phyloP scores from a whole-genome alignment of 2,329 filamentous ascomycete species.

The Incumbomyces delicatus region DNA sequence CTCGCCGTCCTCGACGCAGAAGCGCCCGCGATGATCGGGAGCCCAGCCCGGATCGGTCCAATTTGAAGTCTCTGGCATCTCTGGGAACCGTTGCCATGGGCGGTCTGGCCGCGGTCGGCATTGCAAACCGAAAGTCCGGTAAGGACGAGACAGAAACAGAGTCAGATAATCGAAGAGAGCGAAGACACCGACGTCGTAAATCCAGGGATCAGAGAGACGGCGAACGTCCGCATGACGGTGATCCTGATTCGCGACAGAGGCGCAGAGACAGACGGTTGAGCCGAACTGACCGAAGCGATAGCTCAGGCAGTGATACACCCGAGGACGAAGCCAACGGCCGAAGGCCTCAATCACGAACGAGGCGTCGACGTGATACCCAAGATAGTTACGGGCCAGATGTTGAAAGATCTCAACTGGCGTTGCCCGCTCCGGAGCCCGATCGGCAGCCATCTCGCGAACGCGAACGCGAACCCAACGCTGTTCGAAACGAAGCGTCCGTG shows the following conservation, averaged over 20 bases:
- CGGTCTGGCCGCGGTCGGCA: conserved; percentile 14
- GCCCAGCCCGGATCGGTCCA: conserved; percentile 17
- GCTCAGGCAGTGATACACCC: conserved; percentile 18
- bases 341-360: conserved; percentile 11
- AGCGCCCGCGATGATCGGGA: conserved; percentile 14
- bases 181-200: conserved; percentile 13
- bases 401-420: neutral
- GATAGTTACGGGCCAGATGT: conserved; percentile 12
- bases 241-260: conserved; percentile 9
- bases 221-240: conserved; percentile 15
- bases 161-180: conserved; percentile 17
- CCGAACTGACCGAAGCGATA: conserved; percentile 10
- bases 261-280: conserved; percentile 3
- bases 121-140: conserved; percentile 11
- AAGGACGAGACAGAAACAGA: conserved; percentile 15
- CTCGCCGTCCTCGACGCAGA: conserved; percentile 7
- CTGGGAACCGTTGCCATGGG: conserved; percentile 15
- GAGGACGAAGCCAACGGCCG: conserved; percentile 8
- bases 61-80: conserved; percentile 11
- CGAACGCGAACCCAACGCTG: neutral
- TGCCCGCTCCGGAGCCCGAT: neutral
- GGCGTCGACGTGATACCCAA: conserved; percentile 11
- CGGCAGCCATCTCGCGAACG: neutral
- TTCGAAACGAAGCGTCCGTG: conserved; percentile 5
- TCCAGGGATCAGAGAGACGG: conserved; percentile 8